phyloP scores from a whole-genome alignment of 306 rosid species.

The Lathyrus oleraceus region DNA sequence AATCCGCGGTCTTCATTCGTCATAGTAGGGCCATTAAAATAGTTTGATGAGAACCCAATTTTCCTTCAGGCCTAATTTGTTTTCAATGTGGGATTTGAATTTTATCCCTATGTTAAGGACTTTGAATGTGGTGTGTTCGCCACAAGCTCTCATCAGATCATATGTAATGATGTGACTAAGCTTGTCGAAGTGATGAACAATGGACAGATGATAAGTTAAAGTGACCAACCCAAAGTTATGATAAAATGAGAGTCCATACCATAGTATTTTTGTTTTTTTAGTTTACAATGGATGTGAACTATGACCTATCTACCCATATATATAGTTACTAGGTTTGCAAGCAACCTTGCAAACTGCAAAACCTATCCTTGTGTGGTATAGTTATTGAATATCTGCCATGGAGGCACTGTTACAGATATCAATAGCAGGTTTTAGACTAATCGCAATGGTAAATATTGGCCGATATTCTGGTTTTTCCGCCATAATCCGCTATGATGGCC shows the following conservation, averaged over 20 bases:
- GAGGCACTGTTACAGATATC: too few relatives aligned
- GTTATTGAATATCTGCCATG: too few relatives aligned
- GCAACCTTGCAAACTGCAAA: not conserved
- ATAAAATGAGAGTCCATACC: not conserved
- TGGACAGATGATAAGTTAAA: not conserved
- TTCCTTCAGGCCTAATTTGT: not conserved
- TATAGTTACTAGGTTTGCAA: not conserved
- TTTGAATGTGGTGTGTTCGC: slow-evolving; percentile 31
- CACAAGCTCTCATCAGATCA: slow-evolving; percentile 25
- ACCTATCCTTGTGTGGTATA: not conserved
- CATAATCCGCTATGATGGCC: too few relatives aligned
- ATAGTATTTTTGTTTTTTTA: not conserved
- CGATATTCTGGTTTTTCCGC: too few relatives aligned
- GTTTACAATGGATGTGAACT: not conserved
- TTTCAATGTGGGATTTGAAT: too few relatives aligned
- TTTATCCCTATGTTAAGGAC: not conserved
- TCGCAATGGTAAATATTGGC: too few relatives aligned
- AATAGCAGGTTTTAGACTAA: too few relatives aligned
- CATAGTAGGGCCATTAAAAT: not conserved
- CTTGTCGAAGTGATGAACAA: not conserved
- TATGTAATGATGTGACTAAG: not conserved
- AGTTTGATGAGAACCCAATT: slow-evolving; percentile 1
- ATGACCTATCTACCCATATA: not conserved
- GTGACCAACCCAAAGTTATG: not conserved
- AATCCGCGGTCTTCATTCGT: not conserved